A percentile compares a stretch with the other conserved stretches of the same genome.
These are phyloP conservation scores for Obba rivulosa DNA, from an alignment of 768 basidiomycete species.

Conservation along the genomic window DNA sequence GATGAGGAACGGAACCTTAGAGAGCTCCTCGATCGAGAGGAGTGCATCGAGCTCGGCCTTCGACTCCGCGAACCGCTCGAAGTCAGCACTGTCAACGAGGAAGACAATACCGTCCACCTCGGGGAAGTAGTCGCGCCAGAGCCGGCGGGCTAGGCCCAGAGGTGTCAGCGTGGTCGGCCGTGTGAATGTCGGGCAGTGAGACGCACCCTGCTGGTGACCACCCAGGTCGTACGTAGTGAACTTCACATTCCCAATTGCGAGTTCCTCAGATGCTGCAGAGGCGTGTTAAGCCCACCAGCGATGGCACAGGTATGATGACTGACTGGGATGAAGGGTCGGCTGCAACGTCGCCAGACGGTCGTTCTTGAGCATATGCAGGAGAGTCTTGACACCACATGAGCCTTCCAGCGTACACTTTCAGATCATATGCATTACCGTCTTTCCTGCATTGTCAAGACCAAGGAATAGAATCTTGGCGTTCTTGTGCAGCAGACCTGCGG, in stretches of 20 bases:
- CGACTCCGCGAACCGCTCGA: constrained; percentile 92
- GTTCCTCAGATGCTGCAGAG: constrained; percentile 88
- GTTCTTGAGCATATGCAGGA: constrained; percentile 99
- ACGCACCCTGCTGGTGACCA: constrained; percentile 90
- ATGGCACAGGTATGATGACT: constrained; percentile 18
- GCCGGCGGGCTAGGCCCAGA: constrained; percentile 68
- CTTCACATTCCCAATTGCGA: constrained; percentile 98
- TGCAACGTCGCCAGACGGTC: constrained; percentile 96
- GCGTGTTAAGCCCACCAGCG: constrained; percentile 9
- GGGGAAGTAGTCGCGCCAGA: constrained; percentile 99
- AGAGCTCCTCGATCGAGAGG: constrained; percentile 90
- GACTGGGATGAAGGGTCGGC: constrained; percentile 97
- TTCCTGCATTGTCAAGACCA: constrained; percentile 97
- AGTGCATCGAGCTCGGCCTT: constrained; percentile 94
- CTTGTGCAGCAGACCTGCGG: constrained; percentile 84
- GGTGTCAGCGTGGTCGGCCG: background rate
- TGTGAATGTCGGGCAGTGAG: background rate
- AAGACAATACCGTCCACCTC: constrained; percentile 99
- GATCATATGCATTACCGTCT: constrained; percentile 62
- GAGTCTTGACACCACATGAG: constrained; percentile 49
- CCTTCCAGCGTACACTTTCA: background rate
- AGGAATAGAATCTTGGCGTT: constrained; percentile 99
- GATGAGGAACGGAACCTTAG: constrained; percentile 96
- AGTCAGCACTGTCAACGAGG: constrained; percentile 95
- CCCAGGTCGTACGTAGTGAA: constrained; percentile 99